phyloP scores from a whole-genome alignment of 768 basidiomycete species.

The Macrolepiota dolichaula region DNA sequence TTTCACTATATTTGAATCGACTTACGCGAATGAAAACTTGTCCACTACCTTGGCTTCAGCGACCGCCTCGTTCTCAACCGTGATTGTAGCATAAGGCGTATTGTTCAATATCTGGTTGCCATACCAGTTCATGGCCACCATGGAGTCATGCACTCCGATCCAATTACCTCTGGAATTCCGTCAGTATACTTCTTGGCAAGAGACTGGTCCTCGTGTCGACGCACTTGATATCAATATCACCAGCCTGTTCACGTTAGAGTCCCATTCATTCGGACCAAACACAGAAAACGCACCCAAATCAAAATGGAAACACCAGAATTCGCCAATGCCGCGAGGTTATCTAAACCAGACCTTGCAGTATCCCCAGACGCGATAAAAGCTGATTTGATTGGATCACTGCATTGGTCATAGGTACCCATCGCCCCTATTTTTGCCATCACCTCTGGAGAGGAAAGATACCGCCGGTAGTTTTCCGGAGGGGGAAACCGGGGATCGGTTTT shows the following conservation, averaged over 20 bases:
- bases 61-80: background rate
- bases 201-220: background rate
- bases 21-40: conserved; percentile 3
- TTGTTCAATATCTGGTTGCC: conserved; percentile 5
- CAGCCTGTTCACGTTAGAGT: background rate
- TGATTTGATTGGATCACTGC: background rate
- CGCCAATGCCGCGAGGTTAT: background rate
- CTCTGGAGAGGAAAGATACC: background rate
- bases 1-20: background rate
- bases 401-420: background rate
- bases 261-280: background rate
- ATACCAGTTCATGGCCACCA: conserved; percentile 8
- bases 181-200: background rate
- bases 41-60: conserved; percentile 1
- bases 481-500: conserved; percentile 1
- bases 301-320: conserved; percentile 1
- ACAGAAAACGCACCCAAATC: conserved; percentile 5
- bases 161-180: background rate
- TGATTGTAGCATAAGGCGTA: background rate
- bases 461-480: background rate
- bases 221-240: conserved; percentile 7
- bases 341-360: background rate
- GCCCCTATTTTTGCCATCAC: conserved; percentile 8
- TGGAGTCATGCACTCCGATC: conserved; percentile 3
- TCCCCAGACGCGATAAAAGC: background rate